These are phyloP conservation scores for Phytophthora tubulina DNA, from an alignment of 352 stramenopile species.

Conservation along the genomic window DNA sequence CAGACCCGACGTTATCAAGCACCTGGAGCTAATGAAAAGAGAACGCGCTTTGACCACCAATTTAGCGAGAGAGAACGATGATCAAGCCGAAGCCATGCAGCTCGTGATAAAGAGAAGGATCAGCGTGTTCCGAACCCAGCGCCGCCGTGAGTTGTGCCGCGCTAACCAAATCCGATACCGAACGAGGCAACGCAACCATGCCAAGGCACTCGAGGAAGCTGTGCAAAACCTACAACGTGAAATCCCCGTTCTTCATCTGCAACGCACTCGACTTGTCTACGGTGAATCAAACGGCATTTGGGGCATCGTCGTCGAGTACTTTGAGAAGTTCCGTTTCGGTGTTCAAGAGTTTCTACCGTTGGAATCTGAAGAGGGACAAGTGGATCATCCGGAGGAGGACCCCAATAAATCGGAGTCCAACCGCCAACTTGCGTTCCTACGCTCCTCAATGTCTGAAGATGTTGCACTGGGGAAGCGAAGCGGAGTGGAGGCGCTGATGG, in stretches of 20 bases:
- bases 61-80: too few species aligned
- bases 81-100: too few species aligned
- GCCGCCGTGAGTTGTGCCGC: neutral
- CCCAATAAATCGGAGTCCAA: neutral
- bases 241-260: neutral
- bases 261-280: neutral
- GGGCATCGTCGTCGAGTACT: constrained; percentile 3
- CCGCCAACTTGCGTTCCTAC: constrained; percentile 36
- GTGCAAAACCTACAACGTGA: neutral
- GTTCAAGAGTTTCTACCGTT: neutral
- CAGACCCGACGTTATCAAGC: too few species aligned
- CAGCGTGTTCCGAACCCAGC: neutral
- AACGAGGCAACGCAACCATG: neutral
- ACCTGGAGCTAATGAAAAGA: too few species aligned
- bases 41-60: too few species aligned
- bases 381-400: neutral
- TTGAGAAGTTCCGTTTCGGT: neutral
- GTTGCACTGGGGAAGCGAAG: constrained; percentile 18
- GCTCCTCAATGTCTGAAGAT: constrained; percentile 23
- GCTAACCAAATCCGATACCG: neutral
- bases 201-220: neutral
- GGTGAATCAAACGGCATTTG: neutral
- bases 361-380: neutral
- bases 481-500: constrained; percentile 21
- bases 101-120: too few species aligned